Base-by-base conservation (phyloP, 164 flowering plant species). In the Sedum album region DNA sequence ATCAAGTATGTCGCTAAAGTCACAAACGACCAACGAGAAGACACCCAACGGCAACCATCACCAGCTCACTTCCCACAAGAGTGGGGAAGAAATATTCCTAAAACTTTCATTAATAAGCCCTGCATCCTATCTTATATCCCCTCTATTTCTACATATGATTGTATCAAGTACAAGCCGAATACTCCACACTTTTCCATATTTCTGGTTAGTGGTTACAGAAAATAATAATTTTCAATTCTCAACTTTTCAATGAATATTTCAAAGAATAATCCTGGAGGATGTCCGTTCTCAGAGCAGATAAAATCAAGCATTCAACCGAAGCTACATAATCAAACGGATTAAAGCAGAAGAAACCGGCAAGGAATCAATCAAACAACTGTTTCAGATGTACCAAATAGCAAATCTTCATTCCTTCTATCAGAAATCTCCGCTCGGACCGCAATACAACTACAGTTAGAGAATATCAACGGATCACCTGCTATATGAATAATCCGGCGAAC, bases 391-490 rank as follows among this genome's bases (percentile, higher is more conserved):
- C 17, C 30, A 55, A 55, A 25, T 26, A 25, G 33, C 62, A 26
- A 28, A 17, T 18, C 62, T 28, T 30, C 33, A 57, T 57, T 33
- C 28, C 33, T 57, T 57, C 62, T 51, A 69, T 72, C 65, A 62
- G 49, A 71, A 31, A 68, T 36, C 42, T 35, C 48, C 46, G 68
- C 53, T 28, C 38, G 30, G 38, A 62, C 33, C 60, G 18, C 8
- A 63, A 46, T 5, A 61, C 66, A 44, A 17, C n/a, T 57, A 67
- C 36, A 68, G n/a, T 63, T 18, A 46, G 46, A 68, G 26, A 64
- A 65, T 41, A 73, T 65, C 28, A 81, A 76, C 78, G 80, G 79
- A 83, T 84, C 84, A 92, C 98, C 98, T 88, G 88, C 88, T 82
- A 68, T 75, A 35, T 35, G 38, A 35, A 35, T 35, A 72, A 15